phyloP scores from a whole-genome alignment of 805 yeast species.

The Candida manassasensis region DNA sequence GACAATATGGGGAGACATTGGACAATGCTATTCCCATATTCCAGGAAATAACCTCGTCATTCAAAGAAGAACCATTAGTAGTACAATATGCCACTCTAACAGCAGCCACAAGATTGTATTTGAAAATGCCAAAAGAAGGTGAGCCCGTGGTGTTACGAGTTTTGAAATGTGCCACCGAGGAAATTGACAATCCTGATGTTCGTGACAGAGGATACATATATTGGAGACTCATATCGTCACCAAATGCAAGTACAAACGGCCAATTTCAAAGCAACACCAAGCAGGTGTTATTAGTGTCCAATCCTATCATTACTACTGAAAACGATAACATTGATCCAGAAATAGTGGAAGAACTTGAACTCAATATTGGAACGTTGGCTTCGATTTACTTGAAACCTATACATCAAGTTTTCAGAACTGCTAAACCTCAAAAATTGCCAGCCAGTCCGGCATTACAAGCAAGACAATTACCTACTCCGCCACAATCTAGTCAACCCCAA shows the following conservation, averaged over 20 bases:
- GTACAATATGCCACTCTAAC: slow-evolving; percentile 75
- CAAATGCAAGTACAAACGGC: slow-evolving; percentile 32
- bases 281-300: slow-evolving; percentile 50
- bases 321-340: slow-evolving; percentile 66
- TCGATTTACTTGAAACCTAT: slow-evolving; percentile 83
- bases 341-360: slow-evolving; percentile 74
- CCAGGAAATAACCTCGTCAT: slow-evolving; percentile 39
- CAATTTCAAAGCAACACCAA: slow-evolving; percentile 37
- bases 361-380: slow-evolving; percentile 77
- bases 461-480: slow-evolving; percentile 7
- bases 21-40: slow-evolving; percentile 39
- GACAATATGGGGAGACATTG: slow-evolving; percentile 57
- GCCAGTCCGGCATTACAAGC: slow-evolving; percentile 41
- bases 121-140: slow-evolving; percentile 50
- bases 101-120: slow-evolving; percentile 65
- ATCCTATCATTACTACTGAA: slow-evolving; percentile 63
- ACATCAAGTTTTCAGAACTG: slow-evolving; percentile 67
- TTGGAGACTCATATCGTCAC: slow-evolving; percentile 67
- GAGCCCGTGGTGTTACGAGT: slow-evolving; percentile 55
- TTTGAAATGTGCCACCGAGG: slow-evolving; percentile 68
- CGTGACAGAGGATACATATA: slow-evolving; percentile 83
- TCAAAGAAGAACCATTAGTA: slow-evolving; percentile 61
- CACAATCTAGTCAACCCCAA: slow-evolving; percentile 7
- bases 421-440: slow-evolving; percentile 48
- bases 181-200: slow-evolving; percentile 74